Base-by-base conservation (phyloP, 208 protist species). In the Leishmania braziliensis region DNA sequence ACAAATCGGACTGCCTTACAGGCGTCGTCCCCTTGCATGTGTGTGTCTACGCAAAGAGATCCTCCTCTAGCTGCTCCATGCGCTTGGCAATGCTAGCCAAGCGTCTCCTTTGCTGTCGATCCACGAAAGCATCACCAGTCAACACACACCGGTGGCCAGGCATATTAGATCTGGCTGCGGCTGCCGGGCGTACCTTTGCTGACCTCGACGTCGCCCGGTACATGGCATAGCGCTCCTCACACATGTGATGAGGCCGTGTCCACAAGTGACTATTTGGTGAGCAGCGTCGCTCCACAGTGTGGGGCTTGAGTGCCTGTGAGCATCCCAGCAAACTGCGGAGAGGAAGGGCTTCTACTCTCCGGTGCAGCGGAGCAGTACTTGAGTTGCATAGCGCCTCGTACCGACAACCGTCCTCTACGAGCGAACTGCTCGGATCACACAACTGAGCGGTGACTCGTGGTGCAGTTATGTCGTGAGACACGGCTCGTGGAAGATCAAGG, bases 31-130 rank as follows among this genome's bases (percentile, higher is more conserved):
- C 14, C n/a, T 18, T n/a, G 23, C 20, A 4, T 48, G 9, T 54
- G 16, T 50, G 26, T 58, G 8, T 12, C 51, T 75, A 78, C 56
- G 23, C 36, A 16, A 80, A 80, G n/a, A 78, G 66, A 54, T 93
- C 90, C 8, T 76, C 69, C 63, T 93, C 86, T 14, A 93, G 73
- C 78, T 87, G 79, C 65, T 83, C 63, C 66, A 93, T 90, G 33
- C 90, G 84, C 56, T 81, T 66, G 39, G 75, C 85, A 54, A 93
- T 91, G 56, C 82, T 87, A 0, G 62, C 69, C 36, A 80, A 51
- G 36, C 84, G 84, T 1, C 88, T 76, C 1, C 66, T 75, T 5
- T 68, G 82, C 72, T 86, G 83, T 9, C 86, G 79, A n/a, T 84
- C 79, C 0, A 69, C 63, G 54, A 82, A 89, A 5, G 16, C 63